A percentile compares a stretch with the other conserved stretches of the same genome.
Evolutionary conservation across 2,329 filamentous ascomycete species (phyloP).

Genomic region (Colletotrichum sp.): DNA sequence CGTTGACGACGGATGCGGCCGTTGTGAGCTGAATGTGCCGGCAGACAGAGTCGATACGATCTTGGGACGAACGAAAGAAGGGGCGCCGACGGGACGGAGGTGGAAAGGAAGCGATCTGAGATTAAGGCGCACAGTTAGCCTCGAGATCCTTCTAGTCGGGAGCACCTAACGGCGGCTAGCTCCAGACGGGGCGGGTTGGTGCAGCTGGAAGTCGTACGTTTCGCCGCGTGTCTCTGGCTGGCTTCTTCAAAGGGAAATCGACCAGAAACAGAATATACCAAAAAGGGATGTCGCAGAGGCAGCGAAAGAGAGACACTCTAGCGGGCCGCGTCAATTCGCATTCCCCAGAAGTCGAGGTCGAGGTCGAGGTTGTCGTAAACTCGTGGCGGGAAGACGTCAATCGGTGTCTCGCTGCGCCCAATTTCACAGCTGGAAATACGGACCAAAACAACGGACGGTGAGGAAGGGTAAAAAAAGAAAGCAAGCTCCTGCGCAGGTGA

Average conservation of each 20-base stretch:
- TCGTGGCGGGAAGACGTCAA: neutral
- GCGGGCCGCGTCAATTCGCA: neutral
- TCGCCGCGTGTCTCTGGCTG: neutral
- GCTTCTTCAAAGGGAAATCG: conserved; percentile 1
- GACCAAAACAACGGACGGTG: neutral
- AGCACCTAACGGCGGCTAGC: conserved; percentile 13
- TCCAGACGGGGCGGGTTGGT: neutral
- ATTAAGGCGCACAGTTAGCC: neutral
- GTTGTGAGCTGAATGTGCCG: neutral
- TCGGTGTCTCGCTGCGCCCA: neutral
- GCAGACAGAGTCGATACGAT: neutral
- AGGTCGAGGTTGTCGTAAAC: no score
- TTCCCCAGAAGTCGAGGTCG: neutral
- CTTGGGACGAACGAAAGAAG: neutral
- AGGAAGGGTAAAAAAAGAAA: neutral
- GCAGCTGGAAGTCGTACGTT: conserved; percentile 4
- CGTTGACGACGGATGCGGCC: neutral
- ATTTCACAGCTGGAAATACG: neutral
- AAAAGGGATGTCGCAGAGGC: neutral
- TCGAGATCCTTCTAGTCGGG: neutral
- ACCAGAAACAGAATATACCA: neutral
- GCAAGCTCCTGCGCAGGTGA: neutral
- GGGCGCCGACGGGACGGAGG: neutral
- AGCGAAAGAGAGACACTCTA: conserved; percentile 3
- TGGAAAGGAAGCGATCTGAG: neutral